These are phyloP conservation scores for Cystofilobasidium ferigula DNA, from an alignment of 768 basidiomycete species.

Conservation along the genomic window DNA sequence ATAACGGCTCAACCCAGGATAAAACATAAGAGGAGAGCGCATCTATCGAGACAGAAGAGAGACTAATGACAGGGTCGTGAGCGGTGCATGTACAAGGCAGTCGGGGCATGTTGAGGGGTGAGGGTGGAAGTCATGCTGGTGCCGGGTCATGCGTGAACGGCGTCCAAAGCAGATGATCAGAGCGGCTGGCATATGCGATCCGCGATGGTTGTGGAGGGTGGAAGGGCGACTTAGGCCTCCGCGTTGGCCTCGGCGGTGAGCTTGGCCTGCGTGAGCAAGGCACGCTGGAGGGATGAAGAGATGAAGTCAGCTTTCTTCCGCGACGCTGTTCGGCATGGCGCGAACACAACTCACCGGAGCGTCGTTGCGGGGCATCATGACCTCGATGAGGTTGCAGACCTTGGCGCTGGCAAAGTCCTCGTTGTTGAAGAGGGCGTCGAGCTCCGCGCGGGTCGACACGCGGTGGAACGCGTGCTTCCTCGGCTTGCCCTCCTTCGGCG, in stretches of 20 bases:
- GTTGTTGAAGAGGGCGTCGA: conserved; percentile 57
- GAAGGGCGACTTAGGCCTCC: neutral
- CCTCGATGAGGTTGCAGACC: conserved; percentile 44
- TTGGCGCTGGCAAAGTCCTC: conserved; percentile 51
- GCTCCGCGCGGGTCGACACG: conserved; percentile 55
- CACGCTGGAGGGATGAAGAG: conserved; percentile 7
- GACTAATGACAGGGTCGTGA: too few relatives aligned
- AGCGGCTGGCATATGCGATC: too few relatives aligned
- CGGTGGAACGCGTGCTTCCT: conserved; percentile 46
- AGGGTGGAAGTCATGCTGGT: too few relatives aligned
- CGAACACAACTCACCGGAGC: conserved; percentile 28
- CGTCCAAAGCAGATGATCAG: too few relatives aligned
- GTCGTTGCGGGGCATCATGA: conserved; percentile 38
- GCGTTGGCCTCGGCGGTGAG: conserved; percentile 35
- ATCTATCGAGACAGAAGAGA: too few relatives aligned
- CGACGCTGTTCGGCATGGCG: neutral
- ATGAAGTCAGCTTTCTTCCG: neutral
- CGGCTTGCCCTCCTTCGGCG: conserved; percentile 3
- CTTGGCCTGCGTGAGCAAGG: conserved; percentile 38
- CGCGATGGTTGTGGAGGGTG: neutral
- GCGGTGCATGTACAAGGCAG: too few relatives aligned
- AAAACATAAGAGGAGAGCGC: too few relatives aligned
- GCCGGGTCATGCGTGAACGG: too few relatives aligned
- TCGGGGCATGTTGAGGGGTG: too few relatives aligned
- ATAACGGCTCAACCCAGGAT: too few relatives aligned